phyloP scores from a whole-genome alignment of 2,329 filamentous ascomycete species.

The Aureobasidium sp. region DNA sequence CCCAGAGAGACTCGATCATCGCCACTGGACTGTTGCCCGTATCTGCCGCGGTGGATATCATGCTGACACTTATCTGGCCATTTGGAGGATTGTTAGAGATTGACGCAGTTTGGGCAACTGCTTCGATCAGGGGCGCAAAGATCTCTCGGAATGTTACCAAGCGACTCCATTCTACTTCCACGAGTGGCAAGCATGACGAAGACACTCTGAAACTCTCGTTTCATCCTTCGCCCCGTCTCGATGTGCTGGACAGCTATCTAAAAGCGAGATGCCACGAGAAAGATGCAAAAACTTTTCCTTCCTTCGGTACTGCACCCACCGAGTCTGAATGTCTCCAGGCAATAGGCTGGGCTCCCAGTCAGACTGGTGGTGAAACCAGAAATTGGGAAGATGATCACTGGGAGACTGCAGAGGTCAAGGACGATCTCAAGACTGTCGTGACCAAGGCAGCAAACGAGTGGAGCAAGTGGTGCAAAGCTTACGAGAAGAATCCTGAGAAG shows the following conservation, averaged over 20 bases:
- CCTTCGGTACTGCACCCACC: conserved; percentile 23
- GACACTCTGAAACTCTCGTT: conserved; percentile 30
- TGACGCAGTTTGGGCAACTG: conserved; percentile 29
- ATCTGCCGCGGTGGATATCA: conserved; percentile 27
- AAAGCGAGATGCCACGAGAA: conserved; percentile 30
- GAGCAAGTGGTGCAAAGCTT: conserved; percentile 31
- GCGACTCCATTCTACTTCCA: conserved; percentile 23
- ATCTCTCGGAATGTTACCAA: conserved; percentile 32
- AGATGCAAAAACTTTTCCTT: conserved; percentile 29
- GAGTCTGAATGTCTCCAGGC: conserved; percentile 34
- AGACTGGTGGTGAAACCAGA: conserved; percentile 22
- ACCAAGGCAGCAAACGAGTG: conserved; percentile 34
- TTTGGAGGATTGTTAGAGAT: conserved; percentile 30
- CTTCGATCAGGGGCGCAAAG: conserved; percentile 39
- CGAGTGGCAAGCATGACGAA: conserved; percentile 20
- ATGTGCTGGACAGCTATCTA: conserved; percentile 33
- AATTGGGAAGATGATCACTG: conserved; percentile 39
- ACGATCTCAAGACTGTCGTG: conserved; percentile 31
- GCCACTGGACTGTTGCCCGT: conserved; percentile 35
- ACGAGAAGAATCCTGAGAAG: conserved; percentile 31
- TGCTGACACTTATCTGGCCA: conserved; percentile 29
- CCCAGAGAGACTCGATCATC: conserved; percentile 33
- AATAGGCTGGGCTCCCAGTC: conserved; percentile 35
- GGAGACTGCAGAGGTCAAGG: conserved; percentile 33
- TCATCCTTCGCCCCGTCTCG: conserved; percentile 27